Base-by-base conservation (phyloP, 331 rosid genomes). In the Malus hybrid region DNA sequence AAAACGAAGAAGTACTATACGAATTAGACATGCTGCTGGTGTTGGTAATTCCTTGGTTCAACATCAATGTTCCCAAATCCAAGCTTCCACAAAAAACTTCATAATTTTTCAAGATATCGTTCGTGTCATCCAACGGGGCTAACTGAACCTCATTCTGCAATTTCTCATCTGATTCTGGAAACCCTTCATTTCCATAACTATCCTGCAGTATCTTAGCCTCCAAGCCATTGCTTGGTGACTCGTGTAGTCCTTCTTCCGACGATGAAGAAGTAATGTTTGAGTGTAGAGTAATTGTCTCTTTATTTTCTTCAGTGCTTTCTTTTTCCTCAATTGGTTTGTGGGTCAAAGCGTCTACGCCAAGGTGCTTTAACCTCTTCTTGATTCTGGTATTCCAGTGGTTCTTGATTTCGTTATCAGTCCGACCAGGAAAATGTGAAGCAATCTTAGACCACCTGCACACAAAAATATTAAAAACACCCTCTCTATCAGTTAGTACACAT, bases 381-480 rank as follows among this genome's bases (percentile, higher is more conserved):
- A 93, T 93, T 80, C 88, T 74, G 34, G 98, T 91, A 69, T 93
- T 93, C 97, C 98, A 93, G 29, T 93, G 98, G 84, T 93, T 93
- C 86, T 93, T 93, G 78, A 93, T 93, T 72, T 93, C 97, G 22
- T 93, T 93, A 81, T 93, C 98, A 1, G 98, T 91, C 56, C 98
- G 87, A 24, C 98, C 97, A 1, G 98, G 95, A 78, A 93, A 91
- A 74, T 93, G 93, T n/a, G 97, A 81, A 57, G 98, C 98, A 55
- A 93, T 93, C 85, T 91, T 90, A 63, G 98, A 93, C 98, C 98
- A 93, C 87, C 98, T 93, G 79, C 62, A 54, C 6, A 76, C 54
- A 31, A 32, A 73, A 19, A 12, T 62, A 62, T 9, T 39, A 39
- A 0, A n/a, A 32, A 27, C 11, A 22, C 28, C 28, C 4, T 11